Evolutionary conservation across 352 stramenopile species (phyloP).

Genomic region (Nothophytophthora sp.): DNA sequence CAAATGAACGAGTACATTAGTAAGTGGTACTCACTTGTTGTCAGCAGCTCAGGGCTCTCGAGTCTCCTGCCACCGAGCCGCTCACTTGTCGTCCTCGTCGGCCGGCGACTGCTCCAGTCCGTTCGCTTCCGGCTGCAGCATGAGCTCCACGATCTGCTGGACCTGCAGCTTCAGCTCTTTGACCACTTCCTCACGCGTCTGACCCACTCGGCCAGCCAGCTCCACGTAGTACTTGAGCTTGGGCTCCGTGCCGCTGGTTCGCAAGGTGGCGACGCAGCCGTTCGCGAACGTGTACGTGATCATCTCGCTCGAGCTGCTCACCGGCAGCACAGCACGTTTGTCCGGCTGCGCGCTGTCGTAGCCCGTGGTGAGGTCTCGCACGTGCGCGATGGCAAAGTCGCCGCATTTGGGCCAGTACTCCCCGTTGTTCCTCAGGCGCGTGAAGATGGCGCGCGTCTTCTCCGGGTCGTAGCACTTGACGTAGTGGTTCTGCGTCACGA

Average conservation of each 20-base stretch:
- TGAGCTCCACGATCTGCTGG: slow-evolving; percentile 73
- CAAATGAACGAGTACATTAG: slow-evolving; percentile 35
- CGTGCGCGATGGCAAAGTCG: slow-evolving; percentile 73
- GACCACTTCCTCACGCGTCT: slow-evolving; percentile 63
- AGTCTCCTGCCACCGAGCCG: not conserved
- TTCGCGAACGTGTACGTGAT: slow-evolving; percentile 97
- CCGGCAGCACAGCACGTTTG: slow-evolving; percentile 91
- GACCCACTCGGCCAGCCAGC: slow-evolving; percentile 65
- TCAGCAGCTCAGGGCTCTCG: not conserved
- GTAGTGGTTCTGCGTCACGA: slow-evolving; percentile 98
- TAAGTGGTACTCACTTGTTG: slow-evolving; percentile 12
- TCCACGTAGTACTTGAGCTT: slow-evolving; percentile 99
- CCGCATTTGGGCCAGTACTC: slow-evolving; percentile 86
- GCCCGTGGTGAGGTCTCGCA: slow-evolving; percentile 90
- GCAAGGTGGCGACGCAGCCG: slow-evolving; percentile 95
- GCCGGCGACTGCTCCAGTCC: slow-evolving; percentile 58
- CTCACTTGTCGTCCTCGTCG: slow-evolving; percentile 21
- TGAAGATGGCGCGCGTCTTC: slow-evolving; percentile 90
- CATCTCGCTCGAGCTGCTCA: slow-evolving; percentile 94
- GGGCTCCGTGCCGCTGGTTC: slow-evolving; percentile 98
- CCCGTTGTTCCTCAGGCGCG: slow-evolving; percentile 89
- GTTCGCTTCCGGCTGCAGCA: slow-evolving; percentile 84
- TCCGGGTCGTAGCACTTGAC: slow-evolving; percentile 93
- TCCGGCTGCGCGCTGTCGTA: slow-evolving; percentile 89
- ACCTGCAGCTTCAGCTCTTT: slow-evolving; percentile 64